Conservation (phyloP, 805 yeast genomes). For the Saturnispora gosingensis region DNA sequence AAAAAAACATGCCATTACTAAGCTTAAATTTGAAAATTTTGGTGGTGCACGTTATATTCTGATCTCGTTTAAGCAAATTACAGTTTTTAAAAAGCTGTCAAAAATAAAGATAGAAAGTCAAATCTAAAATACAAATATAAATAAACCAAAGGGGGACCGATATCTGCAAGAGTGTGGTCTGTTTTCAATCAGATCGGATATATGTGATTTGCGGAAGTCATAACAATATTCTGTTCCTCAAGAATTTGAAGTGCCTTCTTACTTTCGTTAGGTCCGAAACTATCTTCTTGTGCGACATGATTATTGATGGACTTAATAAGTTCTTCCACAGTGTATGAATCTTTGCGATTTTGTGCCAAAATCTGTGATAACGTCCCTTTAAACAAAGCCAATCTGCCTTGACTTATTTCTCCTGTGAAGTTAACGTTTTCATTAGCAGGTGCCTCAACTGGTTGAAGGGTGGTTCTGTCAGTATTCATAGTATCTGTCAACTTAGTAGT, state of each 20-base stretch:
- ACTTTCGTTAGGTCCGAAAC: conserved; percentile 35
- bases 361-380: conserved; percentile 39
- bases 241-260: conserved; percentile 34
- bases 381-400: conserved; percentile 39
- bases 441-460: conserved; percentile 13
- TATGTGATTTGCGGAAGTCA: conserved; percentile 40
- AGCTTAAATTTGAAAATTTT: neutral
- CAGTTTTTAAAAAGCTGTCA: neutral
- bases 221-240: conserved; percentile 36
- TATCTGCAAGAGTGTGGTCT: neutral
- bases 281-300: conserved; percentile 36
- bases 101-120: neutral
- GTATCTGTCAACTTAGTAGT: conserved; percentile 1
- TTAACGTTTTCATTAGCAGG: conserved; percentile 12
- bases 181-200: conserved; percentile 31
- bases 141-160: neutral
- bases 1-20: neutral
- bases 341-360: conserved; percentile 30
- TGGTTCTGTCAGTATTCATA: conserved; percentile 9
- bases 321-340: conserved; percentile 23
- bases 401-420: conserved; percentile 35
- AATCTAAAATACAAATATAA: neutral
- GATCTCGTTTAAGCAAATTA: neutral
- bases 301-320: conserved; percentile 20
- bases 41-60: neutral